Evolutionary conservation across 345 rosid genomes (phyloP).

Genomic region (Populus simonii): DNA sequence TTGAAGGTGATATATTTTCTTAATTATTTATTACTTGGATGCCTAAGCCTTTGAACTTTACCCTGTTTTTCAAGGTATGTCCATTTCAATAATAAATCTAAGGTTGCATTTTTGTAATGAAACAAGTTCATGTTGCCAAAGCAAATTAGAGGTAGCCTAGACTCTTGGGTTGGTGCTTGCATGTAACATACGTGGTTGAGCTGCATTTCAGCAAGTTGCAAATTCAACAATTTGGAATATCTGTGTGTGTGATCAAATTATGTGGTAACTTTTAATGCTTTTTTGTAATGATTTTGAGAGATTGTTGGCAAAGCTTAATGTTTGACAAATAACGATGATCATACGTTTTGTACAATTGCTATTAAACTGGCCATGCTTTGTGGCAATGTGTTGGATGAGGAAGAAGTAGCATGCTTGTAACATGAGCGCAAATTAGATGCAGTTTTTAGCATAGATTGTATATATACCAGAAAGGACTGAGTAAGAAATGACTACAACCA

Average conservation of each 20-base stretch:
- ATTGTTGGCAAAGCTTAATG: not conserved
- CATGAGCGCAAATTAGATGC: not conserved
- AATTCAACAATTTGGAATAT: not conserved
- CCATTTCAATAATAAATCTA: not conserved
- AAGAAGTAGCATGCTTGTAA: not conserved
- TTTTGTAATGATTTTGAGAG: not conserved
- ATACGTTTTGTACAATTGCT: not conserved
- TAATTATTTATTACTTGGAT: not conserved
- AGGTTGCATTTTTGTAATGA: not conserved
- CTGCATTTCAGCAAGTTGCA: not conserved
- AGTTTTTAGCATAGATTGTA: not conserved
- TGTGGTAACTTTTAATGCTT: not conserved
- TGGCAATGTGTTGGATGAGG: not conserved
- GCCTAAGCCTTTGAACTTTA: not conserved
- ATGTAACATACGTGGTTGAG: not conserved
- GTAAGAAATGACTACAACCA: not conserved
- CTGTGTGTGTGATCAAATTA: not conserved
- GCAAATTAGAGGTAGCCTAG: not conserved
- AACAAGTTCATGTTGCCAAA: not conserved
- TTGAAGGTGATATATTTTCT: not conserved
- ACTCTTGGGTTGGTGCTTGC: not conserved
- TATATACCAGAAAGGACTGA: not conserved
- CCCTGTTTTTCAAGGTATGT: not conserved
- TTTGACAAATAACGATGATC: not conserved
- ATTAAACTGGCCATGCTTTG: not conserved